A percentile compares a stretch with the other conserved stretches of the same genome.
Evolutionary conservation across 2,329 filamentous ascomycete species (phyloP).

Genomic region (Dendrostoma leiphaemia): DNA sequence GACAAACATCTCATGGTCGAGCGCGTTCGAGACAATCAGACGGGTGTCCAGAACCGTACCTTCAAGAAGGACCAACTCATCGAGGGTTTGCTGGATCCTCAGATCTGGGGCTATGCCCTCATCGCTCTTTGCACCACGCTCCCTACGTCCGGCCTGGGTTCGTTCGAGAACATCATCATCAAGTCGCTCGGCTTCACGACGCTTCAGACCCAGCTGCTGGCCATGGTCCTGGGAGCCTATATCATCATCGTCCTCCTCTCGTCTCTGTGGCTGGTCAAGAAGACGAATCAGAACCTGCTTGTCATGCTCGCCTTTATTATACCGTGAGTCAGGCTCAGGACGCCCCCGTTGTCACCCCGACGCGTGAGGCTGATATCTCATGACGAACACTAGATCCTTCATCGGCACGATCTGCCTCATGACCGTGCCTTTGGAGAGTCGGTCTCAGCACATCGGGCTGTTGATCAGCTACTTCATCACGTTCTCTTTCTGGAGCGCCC

Average conservation of each 20-base stretch:
- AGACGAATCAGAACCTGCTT: constrained; percentile 65
- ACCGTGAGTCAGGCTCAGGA: constrained; percentile 46
- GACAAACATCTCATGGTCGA: constrained; percentile 65
- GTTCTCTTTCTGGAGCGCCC: constrained; percentile 74
- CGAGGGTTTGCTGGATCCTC: constrained; percentile 61
- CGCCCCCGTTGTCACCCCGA: not conserved
- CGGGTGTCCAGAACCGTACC: constrained; percentile 55
- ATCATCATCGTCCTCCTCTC: constrained; percentile 69
- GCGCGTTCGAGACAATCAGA: constrained; percentile 59
- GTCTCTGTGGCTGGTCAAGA: constrained; percentile 67
- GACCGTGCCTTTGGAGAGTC: constrained; percentile 59
- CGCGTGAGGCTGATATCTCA: not conserved
- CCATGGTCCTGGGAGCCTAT: constrained; percentile 72
- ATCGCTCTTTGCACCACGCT: constrained; percentile 71
- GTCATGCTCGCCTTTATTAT: constrained; percentile 65
- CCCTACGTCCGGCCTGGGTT: constrained; percentile 69
- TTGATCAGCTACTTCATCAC: constrained; percentile 75
- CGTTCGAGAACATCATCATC: constrained; percentile 75
- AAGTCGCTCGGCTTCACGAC: constrained; percentile 63
- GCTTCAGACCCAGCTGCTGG: constrained; percentile 68
- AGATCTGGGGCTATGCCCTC: constrained; percentile 62
- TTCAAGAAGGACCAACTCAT: constrained; percentile 46
- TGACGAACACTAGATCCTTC: constrained; percentile 52
- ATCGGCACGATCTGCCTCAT: constrained; percentile 71
- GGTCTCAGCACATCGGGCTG: constrained; percentile 61